phyloP scores from a whole-genome alignment of 1,284 basidiomycete species.

The Apiotrichum mycotoxinovorans region DNA sequence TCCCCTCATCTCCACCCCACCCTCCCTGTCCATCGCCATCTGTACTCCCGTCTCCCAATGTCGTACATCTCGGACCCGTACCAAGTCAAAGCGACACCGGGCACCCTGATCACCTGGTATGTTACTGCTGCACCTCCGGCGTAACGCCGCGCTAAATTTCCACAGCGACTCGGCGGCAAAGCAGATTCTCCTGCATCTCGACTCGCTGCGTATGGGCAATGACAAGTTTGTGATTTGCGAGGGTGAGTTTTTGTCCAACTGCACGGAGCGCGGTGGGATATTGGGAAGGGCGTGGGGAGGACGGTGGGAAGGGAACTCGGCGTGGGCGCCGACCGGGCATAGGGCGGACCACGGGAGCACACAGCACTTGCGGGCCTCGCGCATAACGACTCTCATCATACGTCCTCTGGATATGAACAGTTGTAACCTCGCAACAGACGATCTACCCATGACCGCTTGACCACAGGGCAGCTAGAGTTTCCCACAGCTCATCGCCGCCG shows the following conservation, averaged over 20 bases:
- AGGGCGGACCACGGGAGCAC: too few species aligned
- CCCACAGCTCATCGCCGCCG: too few species aligned
- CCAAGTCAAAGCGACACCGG: conserved; percentile 17
- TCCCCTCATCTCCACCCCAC: not conserved
- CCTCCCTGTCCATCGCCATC: not conserved
- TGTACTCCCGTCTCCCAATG: not conserved
- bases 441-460: too few species aligned
- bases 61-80: conserved; percentile 18
- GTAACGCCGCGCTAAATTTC: too few species aligned
- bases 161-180: conserved; percentile 46
- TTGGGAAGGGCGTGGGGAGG: not conserved
- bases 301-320: not conserved
- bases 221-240: conserved; percentile 40
- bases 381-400: too few species aligned
- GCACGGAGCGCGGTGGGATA: not conserved
- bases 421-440: too few species aligned
- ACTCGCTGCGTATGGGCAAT: conserved; percentile 31
- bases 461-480: too few species aligned
- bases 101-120: conserved; percentile 24
- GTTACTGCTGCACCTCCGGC: too few species aligned
- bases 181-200: conserved; percentile 44
- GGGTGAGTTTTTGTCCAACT: conserved; percentile 25
- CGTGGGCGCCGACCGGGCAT: too few species aligned
- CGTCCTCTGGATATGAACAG: too few species aligned
- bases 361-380: too few species aligned